These are phyloP conservation scores for Saccharomyces hybrid DNA, from an alignment of 1,139 yeast species.

Conservation along the genomic window DNA sequence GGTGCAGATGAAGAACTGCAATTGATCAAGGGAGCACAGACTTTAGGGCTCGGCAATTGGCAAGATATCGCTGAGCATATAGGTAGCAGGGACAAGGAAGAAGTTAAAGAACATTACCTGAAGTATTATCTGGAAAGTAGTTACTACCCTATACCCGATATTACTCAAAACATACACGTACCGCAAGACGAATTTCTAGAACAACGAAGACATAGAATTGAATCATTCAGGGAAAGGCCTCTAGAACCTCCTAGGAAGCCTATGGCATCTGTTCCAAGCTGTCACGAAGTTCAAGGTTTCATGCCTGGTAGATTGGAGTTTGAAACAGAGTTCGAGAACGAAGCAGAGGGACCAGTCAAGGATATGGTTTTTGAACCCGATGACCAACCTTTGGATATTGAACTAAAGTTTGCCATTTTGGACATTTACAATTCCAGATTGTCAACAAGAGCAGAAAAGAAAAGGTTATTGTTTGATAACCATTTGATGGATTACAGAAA, in stretches of 20 bases:
- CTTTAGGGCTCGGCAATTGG: slow-evolving; percentile 92
- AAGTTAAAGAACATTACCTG: slow-evolving; percentile 76
- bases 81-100: slow-evolving; percentile 87
- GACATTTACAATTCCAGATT: slow-evolving; percentile 85
- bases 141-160: slow-evolving; percentile 75
- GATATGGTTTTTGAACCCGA: slow-evolving; percentile 95
- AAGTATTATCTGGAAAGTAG: slow-evolving; percentile 59
- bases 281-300: slow-evolving; percentile 94
- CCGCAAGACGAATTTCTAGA: slow-evolving; percentile 64
- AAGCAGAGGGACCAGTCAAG: slow-evolving; percentile 87
- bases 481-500: slow-evolving; percentile 75
- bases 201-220: slow-evolving; percentile 63
- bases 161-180: slow-evolving; percentile 60
- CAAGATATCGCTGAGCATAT: slow-evolving; percentile 92
- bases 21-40: slow-evolving; percentile 84
- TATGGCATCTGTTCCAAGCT: slow-evolving; percentile 85
- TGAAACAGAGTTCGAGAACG: slow-evolving; percentile 93
- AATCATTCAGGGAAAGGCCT: slow-evolving; percentile 58
- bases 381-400: slow-evolving; percentile 79
- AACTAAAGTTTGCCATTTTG: slow-evolving; percentile 75
- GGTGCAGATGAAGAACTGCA: slow-evolving; percentile 96
- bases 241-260: slow-evolving; percentile 79
- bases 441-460: slow-evolving; percentile 87
- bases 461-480: slow-evolving; percentile 71
- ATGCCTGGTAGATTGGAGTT: slow-evolving; percentile 98